Evolutionary conservation across 106 monocot genomes (phyloP).

Genomic region (Apostasia ramifera): DNA sequence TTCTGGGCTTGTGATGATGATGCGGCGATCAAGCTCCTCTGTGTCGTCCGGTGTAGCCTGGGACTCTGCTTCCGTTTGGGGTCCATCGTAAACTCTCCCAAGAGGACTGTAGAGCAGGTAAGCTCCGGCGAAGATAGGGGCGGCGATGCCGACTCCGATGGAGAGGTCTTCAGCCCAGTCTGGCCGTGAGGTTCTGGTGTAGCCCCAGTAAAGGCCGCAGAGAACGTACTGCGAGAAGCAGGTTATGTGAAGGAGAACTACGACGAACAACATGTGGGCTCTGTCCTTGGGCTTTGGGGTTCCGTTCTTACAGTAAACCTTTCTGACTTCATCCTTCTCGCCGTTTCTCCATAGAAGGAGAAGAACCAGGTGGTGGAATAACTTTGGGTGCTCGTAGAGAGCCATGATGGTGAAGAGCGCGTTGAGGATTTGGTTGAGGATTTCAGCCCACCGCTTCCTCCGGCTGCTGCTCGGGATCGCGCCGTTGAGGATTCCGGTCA

Average conservation of each 20-base stretch:
- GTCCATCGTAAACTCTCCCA: background rate
- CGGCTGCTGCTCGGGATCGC: background rate
- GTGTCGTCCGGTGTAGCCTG: background rate
- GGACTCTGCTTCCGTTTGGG: background rate
- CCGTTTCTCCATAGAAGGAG: slow-evolving; percentile 6
- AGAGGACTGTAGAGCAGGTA: slow-evolving; percentile 7
- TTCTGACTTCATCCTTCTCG: slow-evolving; percentile 2
- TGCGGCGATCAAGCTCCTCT: background rate
- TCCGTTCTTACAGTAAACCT: slow-evolving; percentile 8
- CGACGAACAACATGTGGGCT: slow-evolving; percentile 4
- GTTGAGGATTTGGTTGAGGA: slow-evolving; percentile 20
- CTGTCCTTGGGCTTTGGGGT: slow-evolving; percentile 6
- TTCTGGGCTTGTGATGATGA: slow-evolving; percentile 6
- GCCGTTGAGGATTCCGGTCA: slow-evolving; percentile 8
- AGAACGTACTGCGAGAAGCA: slow-evolving; percentile 7
- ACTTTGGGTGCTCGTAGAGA: slow-evolving; percentile 13
- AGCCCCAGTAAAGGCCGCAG: slow-evolving; percentile 21
- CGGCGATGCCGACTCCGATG: background rate
- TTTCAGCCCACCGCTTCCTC: slow-evolving; percentile 7
- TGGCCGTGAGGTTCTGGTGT: slow-evolving; percentile 3
- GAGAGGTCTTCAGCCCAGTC: slow-evolving; percentile 12
- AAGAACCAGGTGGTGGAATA: slow-evolving; percentile 10
- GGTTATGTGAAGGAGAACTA: slow-evolving; percentile 16
- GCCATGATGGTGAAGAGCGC: slow-evolving; percentile 22
- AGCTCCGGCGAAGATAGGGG: slow-evolving; percentile 1